Percentiles rank a stretch among this genome's conserved stretches.
Evolutionary conservation across 2,329 filamentous ascomycete species (phyloP).

Genomic region (Ascomycota sp.): DNA sequence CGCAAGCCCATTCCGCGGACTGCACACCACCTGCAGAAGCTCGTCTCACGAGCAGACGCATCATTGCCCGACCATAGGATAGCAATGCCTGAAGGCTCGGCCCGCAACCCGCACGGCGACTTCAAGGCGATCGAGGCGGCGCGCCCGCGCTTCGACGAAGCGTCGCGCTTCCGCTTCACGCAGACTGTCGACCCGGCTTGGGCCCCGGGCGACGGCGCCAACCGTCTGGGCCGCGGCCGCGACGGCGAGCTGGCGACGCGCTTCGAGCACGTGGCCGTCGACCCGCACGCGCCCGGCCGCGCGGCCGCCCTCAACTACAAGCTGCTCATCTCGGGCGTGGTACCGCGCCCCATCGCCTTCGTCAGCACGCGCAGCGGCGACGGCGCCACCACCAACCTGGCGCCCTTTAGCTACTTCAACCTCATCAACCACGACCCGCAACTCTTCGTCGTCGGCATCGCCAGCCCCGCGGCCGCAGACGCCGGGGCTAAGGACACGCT

Average conservation of each 20-base stretch:
- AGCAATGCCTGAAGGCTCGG: conserved; percentile 9
- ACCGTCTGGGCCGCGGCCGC: no score
- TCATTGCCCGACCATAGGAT: no score
- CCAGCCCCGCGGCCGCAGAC: conserved; percentile 12
- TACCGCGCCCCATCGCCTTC: conserved; percentile 63
- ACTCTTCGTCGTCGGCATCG: conserved; percentile 46
- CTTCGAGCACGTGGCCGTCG: conserved; percentile 56
- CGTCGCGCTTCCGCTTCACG: conserved; percentile 30
- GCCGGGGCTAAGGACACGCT: conserved; percentile 56
- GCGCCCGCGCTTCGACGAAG: conserved; percentile 37
- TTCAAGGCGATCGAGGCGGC: conserved; percentile 53
- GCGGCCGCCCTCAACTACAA: conserved; percentile 67
- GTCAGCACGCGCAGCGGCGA: conserved; percentile 35
- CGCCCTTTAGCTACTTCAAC: conserved; percentile 76
- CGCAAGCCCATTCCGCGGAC: no score
- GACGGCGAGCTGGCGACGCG: no score
- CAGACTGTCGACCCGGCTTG: conserved; percentile 46
- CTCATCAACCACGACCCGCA: conserved; percentile 74
- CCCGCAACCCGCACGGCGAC: conserved; percentile 51
- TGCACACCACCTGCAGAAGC: no score
- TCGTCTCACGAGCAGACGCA: no score
- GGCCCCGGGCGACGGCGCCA: conserved; percentile 45
- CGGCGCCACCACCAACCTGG: conserved; percentile 48
- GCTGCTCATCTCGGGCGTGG: conserved; percentile 63
- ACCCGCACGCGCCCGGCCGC: conserved; percentile 56